Percentiles rank a stretch among this genome's conserved stretches.
Evolutionary conservation across 768 basidiomycete species (phyloP).

Genomic region (Scleroderma bovista): DNA sequence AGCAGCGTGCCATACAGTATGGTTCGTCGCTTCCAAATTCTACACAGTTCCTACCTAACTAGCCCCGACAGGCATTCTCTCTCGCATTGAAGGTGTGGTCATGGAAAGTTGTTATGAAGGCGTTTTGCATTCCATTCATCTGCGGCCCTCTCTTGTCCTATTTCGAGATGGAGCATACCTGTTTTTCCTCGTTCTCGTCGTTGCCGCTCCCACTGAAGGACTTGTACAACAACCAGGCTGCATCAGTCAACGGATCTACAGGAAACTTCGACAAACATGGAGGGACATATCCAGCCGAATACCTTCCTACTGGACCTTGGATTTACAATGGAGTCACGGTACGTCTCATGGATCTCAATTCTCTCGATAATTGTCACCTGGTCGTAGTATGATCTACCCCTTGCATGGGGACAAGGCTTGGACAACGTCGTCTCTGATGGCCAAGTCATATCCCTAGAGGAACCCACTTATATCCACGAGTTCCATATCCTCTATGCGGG

Average conservation of each 20-base stretch:
- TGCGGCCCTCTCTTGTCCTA: conserved; percentile 18
- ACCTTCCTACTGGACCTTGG: conserved; percentile 37
- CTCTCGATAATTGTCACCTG: background rate
- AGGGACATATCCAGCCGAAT: conserved; percentile 36
- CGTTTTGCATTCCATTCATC: conserved; percentile 16
- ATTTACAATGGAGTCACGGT: conserved; percentile 37
- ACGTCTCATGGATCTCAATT: background rate
- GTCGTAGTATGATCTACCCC: conserved; percentile 40
- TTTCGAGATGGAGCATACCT: conserved; percentile 7
- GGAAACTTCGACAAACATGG: conserved; percentile 38
- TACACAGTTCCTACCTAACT: too few species aligned
- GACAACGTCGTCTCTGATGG: conserved; percentile 44
- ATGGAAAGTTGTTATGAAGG: conserved; percentile 7
- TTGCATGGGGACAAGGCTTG: conserved; percentile 32
- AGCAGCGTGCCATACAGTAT: too few species aligned
- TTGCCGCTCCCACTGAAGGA: conserved; percentile 22
- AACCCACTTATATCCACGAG: conserved; percentile 37
- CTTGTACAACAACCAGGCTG: conserved; percentile 40
- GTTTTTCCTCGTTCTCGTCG: conserved; percentile 29
- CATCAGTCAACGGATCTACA: conserved; percentile 31
- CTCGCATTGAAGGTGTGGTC: conserved; percentile 7
- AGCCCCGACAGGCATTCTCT: background rate
- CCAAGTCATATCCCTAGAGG: conserved; percentile 33
- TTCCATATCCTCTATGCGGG: conserved; percentile 46
- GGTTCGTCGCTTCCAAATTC: too few species aligned